These are phyloP conservation scores for Claviceps purpurea DNA, from an alignment of 2,329 filamentous ascomycete species.

Conservation along the genomic window DNA sequence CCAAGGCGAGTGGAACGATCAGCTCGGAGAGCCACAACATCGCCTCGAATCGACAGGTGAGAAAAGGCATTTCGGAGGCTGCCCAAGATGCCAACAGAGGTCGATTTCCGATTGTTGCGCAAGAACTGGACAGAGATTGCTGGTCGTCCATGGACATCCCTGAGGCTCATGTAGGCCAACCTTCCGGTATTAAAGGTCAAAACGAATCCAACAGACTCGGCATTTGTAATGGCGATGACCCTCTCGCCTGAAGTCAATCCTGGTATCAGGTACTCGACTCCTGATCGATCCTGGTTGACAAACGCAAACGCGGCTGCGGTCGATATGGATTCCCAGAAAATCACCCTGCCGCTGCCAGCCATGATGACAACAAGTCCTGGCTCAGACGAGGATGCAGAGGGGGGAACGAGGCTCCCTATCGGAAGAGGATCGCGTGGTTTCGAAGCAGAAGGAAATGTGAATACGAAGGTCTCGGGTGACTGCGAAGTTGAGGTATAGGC, in stretches of 20 bases:
- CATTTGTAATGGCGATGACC: constrained; percentile 64
- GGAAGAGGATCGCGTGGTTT: constrained; percentile 61
- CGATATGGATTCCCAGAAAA: constrained; percentile 93
- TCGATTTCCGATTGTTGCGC: constrained; percentile 43
- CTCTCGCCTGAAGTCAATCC: constrained; percentile 69
- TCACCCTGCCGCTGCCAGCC: constrained; percentile 69
- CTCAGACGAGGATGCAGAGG: constrained; percentile 63
- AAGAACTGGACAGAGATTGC: constrained; percentile 68
- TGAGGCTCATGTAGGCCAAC: constrained; percentile 71
- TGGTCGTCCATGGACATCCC: constrained; percentile 78
- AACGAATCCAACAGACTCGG: constrained; percentile 76
- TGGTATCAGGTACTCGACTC: constrained; percentile 60
- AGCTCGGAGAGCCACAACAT: constrained; percentile 68
- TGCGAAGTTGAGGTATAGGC: constrained; percentile 60
- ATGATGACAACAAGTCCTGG: constrained; percentile 80
- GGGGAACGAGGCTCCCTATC: constrained; percentile 68
- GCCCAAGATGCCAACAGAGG: constrained; percentile 58
- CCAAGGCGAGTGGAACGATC: constrained; percentile 60
- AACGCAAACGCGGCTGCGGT: constrained; percentile 74
- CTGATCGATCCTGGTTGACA: constrained; percentile 67
- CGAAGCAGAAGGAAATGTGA: constrained; percentile 63
- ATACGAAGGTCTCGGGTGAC: constrained; percentile 64
- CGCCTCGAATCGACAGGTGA: constrained; percentile 55
- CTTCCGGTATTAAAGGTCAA: constrained; percentile 75
- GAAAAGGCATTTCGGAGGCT: constrained; percentile 67